Evolutionary conservation across 257 asterid species (phyloP).

Genomic region (Verbena officinalis): DNA sequence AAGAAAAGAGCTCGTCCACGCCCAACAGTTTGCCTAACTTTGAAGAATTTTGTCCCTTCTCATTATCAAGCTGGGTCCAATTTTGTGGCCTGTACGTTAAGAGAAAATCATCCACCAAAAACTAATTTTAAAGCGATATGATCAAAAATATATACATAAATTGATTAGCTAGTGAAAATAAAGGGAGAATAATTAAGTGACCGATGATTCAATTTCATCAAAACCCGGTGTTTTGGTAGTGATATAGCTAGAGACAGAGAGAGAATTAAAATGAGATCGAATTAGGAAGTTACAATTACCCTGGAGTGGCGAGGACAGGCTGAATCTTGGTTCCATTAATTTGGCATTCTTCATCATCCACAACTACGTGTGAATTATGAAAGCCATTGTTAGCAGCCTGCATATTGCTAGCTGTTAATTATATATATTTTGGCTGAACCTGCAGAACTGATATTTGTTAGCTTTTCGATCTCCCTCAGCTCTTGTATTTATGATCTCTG

Average conservation of each 20-base stretch:
- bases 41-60: constrained; percentile 29
- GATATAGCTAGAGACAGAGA: too few relatives aligned
- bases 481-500: neutral
- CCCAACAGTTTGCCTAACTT: constrained; percentile 53
- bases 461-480: too few relatives aligned
- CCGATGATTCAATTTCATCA: too few relatives aligned
- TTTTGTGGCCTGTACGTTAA: constrained; percentile 36
- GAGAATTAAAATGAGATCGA: too few relatives aligned
- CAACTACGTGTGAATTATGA: constrained; percentile 11
- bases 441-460: too few relatives aligned
- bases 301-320: constrained; percentile 46
- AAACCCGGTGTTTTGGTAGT: too few relatives aligned
- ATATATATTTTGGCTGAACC: neutral
- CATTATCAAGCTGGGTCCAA: constrained; percentile 32
- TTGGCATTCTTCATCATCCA: constrained; percentile 54
- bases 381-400: constrained; percentile 40
- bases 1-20: constrained; percentile 46
- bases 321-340: constrained; percentile 41
- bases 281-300: too few relatives aligned
- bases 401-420: too few relatives aligned
- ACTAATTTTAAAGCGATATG: too few relatives aligned
- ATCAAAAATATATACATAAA: neutral
- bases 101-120: neutral
- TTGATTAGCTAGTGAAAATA: too few relatives aligned
- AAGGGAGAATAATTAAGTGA: too few relatives aligned